Conservation (phyloP, 495 filamentous ascomycete genomes). For the Aspergillus bertholletiae region DNA sequence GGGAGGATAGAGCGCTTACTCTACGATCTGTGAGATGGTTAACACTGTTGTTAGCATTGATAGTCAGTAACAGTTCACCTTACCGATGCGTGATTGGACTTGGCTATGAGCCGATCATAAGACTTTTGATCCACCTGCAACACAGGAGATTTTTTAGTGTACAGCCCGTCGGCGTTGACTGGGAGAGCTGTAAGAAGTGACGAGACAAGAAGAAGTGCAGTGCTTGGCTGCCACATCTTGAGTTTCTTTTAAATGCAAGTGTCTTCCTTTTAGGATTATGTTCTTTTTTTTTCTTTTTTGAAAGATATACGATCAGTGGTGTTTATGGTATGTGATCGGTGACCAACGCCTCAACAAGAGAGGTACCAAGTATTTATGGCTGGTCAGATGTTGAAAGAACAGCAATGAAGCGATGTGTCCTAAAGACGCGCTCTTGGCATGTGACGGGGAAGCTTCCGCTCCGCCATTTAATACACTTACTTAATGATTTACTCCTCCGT, state of each 20-base stretch:
- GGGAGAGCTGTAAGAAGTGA: conserved; percentile 56
- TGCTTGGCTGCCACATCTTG: conserved; percentile 22
- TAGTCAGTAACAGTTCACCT: conserved; percentile 21
- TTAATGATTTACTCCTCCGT: too few relatives aligned
- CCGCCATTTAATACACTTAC: conserved; percentile 4
- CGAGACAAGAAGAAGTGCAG: conserved; percentile 40
- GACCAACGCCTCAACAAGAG: not conserved
- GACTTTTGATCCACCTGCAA: conserved; percentile 78
- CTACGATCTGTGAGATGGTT: conserved; percentile 53
- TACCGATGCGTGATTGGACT: conserved; percentile 90
- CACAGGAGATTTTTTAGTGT: conserved; percentile 83
- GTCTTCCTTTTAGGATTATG: too few relatives aligned
- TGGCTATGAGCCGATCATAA: conserved; percentile 80
- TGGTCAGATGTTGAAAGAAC: not conserved
- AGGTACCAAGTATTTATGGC: not conserved
- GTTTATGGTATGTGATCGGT: conserved; percentile 2
- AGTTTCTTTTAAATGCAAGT: not conserved
- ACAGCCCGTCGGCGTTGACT: conserved; percentile 67
- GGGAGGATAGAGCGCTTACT: conserved; percentile 48
- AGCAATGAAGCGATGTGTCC: conserved; percentile 43
- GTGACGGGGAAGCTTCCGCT: conserved; percentile 25
- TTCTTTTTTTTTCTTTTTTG: not conserved
- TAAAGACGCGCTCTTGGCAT: conserved; percentile 41
- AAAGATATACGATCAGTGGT: not conserved
- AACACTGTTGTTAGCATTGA: conserved; percentile 11